A percentile compares a stretch with the other conserved stretches of the same genome.
These are phyloP conservation scores for Metarhizium robertsii DNA, from an alignment of 2,329 filamentous ascomycete genomes.

Conservation along the genomic window DNA sequence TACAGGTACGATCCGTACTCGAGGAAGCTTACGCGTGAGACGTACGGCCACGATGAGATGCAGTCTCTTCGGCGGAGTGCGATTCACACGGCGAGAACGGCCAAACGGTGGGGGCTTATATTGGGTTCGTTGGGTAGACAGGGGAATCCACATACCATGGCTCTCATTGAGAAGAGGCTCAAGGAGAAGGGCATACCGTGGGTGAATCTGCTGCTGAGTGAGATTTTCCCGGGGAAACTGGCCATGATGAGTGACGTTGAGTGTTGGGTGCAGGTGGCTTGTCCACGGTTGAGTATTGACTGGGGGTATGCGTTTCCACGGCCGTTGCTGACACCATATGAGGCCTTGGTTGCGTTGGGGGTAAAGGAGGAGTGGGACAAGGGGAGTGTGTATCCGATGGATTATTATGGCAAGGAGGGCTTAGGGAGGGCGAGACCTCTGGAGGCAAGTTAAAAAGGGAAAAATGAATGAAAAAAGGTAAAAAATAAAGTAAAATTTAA, in stretches of 20 bases:
- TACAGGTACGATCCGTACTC: slow-evolving; percentile 98
- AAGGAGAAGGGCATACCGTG: slow-evolving; percentile 64
- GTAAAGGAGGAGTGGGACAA: slow-evolving; percentile 63
- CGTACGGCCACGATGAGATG: slow-evolving; percentile 87
- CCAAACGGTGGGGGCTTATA: slow-evolving; percentile 90
- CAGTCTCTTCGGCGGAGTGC: slow-evolving; percentile 69
- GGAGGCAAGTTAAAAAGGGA: background rate
- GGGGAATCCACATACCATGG: slow-evolving; percentile 89
- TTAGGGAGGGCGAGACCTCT: slow-evolving; percentile 64
- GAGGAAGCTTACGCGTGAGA: slow-evolving; percentile 80
- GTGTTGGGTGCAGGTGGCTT: slow-evolving; percentile 97
- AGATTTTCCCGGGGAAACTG: slow-evolving; percentile 94
- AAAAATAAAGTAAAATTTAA: background rate
- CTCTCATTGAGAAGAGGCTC: slow-evolving; percentile 72
- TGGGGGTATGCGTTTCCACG: slow-evolving; percentile 95
- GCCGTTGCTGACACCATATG: slow-evolving; percentile 86
- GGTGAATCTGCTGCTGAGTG: slow-evolving; percentile 78
- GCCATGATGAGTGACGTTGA: slow-evolving; percentile 91
- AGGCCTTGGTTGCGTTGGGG: slow-evolving; percentile 84
- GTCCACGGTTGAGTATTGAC: slow-evolving; percentile 92
- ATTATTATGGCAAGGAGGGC: slow-evolving; percentile 91
- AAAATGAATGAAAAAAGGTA: no score
- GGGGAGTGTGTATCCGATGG: slow-evolving; percentile 74
- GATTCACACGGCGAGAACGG: slow-evolving; percentile 64
- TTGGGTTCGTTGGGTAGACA: slow-evolving; percentile 86